phyloP scores from a whole-genome alignment of 371 early-diverging fungal genomes.

The Rhizopus arrhizus region DNA sequence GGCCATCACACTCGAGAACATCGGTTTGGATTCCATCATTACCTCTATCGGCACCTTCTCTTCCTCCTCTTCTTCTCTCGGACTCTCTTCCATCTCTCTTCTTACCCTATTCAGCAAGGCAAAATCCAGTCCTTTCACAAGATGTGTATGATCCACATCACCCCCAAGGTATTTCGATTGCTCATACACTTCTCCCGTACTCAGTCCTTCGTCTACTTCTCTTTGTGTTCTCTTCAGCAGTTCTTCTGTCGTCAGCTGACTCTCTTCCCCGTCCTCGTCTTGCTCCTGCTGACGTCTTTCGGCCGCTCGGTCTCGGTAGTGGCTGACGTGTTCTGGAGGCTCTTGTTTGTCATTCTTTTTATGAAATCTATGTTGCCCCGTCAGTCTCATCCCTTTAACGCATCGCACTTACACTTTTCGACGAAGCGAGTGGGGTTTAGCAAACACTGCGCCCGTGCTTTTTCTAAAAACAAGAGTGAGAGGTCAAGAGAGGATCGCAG shows the following conservation, averaged over 20 bases:
- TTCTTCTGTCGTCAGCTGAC: conserved; percentile 33
- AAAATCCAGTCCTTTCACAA: conserved; percentile 91
- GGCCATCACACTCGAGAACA: conserved; percentile 35
- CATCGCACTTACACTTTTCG: conserved; percentile 38
- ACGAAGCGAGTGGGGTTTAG: conserved; percentile 45
- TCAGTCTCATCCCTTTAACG: background rate
- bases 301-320: conserved; percentile 87
- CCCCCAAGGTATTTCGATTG: conserved; percentile 90
- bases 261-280: conserved; percentile 27
- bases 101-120: conserved; percentile 74
- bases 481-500: conserved; percentile 15
- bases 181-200: conserved; percentile 64
- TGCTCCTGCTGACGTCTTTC: conserved; percentile 77
- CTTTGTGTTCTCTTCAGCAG: conserved; percentile 27
- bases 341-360: conserved; percentile 24
- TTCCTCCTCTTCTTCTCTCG: conserved; percentile 14
- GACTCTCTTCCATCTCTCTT: conserved; percentile 31
- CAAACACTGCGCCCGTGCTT: conserved; percentile 46
- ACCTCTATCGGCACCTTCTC: conserved; percentile 3
- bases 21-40: conserved; percentile 12
- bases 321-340: conserved; percentile 7
- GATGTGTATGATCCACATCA: conserved; percentile 82
- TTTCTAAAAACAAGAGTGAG: conserved; percentile 26
- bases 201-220: conserved; percentile 41
- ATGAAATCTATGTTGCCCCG: conserved; percentile 10